Evolutionary conservation across 2,329 filamentous ascomycete genomes (phyloP), one percentile per base, ranked within the genome.

Genomic region (Claviceps africana): DNA sequence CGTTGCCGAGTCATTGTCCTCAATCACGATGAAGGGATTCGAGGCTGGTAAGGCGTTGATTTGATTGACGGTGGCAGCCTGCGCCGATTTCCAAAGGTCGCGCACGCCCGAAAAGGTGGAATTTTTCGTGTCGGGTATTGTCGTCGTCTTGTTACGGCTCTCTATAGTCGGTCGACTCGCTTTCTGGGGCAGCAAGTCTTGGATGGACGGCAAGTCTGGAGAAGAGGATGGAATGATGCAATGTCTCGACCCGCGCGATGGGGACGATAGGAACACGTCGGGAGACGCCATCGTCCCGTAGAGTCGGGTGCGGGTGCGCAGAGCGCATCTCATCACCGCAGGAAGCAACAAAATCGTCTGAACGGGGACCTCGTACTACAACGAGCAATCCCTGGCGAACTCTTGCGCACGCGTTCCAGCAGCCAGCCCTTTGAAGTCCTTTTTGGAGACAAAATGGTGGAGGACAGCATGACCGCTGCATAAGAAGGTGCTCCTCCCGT

Each of bases 141-240:
- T 57, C 1, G 64, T 56, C 3, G 65, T 64, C 54, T 65, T 64
- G 55, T 62, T 71, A 6, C 67, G 70, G 42, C 62, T 69, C 42
- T 61, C 61, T 10, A 71, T 54, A 1, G 65, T 43, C 3, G 68
- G 58, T 11, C 58, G 65, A 28, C 58, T 67, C 11, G 59, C 56
- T 25, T 55, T 56, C 43, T 69, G 72, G 2, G 68, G 65, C 1
- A 76, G 56, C 10, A 81, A 61, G 2, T 79, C 71, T 39, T 68
- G 67, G 0, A 81, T 62, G 0, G 77, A 71, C 3, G 78, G 78
- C 0, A 81, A 62, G n/a, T 69, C 70, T n/a, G 77, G 76, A 4
- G 77, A 79, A 0, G 76, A 79, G 0, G 76, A 76, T 9, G 60
- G 45, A 15, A 55, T 55, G 19, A 66, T 59, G 52, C 63, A 55